Evolutionary conservation across 140 eudicot genomes (phyloP).

Genomic region (Oenanthe javanica): DNA sequence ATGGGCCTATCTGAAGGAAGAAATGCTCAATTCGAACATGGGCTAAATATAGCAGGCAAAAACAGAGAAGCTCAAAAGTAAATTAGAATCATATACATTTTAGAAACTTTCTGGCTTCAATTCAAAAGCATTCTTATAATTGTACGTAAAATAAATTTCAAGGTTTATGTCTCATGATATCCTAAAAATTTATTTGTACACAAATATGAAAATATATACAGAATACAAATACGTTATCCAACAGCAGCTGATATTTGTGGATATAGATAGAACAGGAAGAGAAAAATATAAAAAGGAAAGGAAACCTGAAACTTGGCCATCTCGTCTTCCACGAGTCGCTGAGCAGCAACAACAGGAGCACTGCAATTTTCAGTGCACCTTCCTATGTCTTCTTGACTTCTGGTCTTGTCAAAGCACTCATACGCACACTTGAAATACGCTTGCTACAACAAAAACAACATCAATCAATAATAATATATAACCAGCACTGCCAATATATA

Average conservation of each 20-base stretch:
- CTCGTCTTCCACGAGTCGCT: constrained; percentile 64
- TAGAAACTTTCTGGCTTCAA: background rate
- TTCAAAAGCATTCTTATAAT: background rate
- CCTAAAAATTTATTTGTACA: background rate
- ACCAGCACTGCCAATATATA: background rate
- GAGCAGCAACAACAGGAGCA: constrained; percentile 70
- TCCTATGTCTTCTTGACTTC: constrained; percentile 56
- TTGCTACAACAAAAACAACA: background rate
- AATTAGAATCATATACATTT: background rate
- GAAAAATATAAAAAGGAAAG: background rate
- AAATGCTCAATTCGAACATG: background rate
- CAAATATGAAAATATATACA: background rate
- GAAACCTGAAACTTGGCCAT: constrained; percentile 83
- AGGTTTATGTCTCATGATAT: background rate
- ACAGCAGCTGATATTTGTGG: background rate
- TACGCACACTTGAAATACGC: constrained; percentile 36
- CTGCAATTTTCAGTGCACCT: constrained; percentile 81
- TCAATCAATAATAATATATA: background rate
- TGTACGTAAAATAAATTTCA: background rate
- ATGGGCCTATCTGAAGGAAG: background rate
- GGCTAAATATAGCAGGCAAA: too few species aligned
- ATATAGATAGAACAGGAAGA: background rate
- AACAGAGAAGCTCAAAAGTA: background rate
- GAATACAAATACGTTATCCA: background rate
- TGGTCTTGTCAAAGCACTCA: constrained; percentile 78